Evolutionary conservation across 129 eudicot genomes (phyloP).

Genomic region (Calendula officinalis): DNA sequence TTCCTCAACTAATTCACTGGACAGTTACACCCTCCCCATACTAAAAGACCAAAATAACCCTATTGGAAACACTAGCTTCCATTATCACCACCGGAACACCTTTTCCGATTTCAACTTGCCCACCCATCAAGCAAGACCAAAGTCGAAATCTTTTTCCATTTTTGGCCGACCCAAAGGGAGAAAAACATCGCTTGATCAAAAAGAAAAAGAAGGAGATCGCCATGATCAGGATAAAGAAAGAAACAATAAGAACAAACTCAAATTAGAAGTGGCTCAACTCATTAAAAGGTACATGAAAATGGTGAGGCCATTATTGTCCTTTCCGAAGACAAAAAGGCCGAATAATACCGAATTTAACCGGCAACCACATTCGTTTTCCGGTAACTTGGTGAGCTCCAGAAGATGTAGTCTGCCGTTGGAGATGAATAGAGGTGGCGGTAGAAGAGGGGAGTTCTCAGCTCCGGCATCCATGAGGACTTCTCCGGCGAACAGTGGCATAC

Average conservation of each 20-base stretch:
- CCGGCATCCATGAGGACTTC: constrained; percentile 79
- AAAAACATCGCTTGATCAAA: constrained; percentile 29
- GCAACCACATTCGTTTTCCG: constrained; percentile 57
- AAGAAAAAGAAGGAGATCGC: constrained; percentile 21
- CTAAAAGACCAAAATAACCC: constrained; percentile 23
- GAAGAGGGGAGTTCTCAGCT: constrained; percentile 67
- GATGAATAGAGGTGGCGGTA: constrained; percentile 44
- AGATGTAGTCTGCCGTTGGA: constrained; percentile 26
- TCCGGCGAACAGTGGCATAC: constrained; percentile 70
- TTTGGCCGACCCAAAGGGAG: constrained; percentile 55
- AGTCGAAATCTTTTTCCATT: constrained; percentile 72
- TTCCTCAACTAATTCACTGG: constrained; percentile 69
- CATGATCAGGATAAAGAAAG: constrained; percentile 23
- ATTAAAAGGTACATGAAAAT: constrained; percentile 66
- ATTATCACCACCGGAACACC: constrained; percentile 28
- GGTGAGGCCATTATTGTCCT: constrained; percentile 57
- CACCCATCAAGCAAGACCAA: constrained; percentile 26
- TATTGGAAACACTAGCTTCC: constrained; percentile 20
- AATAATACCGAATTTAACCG: constrained; percentile 15
- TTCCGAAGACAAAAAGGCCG: constrained; percentile 29
- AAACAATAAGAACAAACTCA: constrained; percentile 40
- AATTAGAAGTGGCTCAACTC: constrained; percentile 49
- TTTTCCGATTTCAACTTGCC: constrained; percentile 29
- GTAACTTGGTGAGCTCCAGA: constrained; percentile 37
- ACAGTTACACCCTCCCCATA: constrained; percentile 64